Conservation (phyloP, 2,329 filamentous ascomycete genomes). For the Penicillium sp. region DNA sequence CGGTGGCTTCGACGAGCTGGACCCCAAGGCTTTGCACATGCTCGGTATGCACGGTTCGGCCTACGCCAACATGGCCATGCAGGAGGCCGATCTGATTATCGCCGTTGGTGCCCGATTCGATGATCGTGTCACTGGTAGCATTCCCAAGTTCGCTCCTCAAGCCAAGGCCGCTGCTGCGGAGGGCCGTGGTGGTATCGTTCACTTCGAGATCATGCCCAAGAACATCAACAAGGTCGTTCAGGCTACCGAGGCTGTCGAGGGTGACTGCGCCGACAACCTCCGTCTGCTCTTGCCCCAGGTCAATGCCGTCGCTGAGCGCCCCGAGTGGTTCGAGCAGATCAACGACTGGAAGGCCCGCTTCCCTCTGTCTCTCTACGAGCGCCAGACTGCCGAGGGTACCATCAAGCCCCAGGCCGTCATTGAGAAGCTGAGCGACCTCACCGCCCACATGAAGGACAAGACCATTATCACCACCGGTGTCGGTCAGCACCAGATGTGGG, state of each 20-base stretch:
- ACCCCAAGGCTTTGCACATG: slow-evolving; percentile 96
- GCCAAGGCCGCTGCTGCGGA: slow-evolving; percentile 83
- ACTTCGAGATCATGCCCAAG: slow-evolving; percentile 99
- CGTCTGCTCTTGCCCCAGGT: slow-evolving; percentile 72
- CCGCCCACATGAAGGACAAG: slow-evolving; percentile 74
- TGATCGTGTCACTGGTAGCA: slow-evolving; percentile 83
- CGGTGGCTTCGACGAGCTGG: slow-evolving; percentile 87
- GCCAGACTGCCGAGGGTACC: slow-evolving; percentile 69
- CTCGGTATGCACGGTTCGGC: slow-evolving; percentile 97
- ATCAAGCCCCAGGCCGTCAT: slow-evolving; percentile 97
- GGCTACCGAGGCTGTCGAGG: slow-evolving; percentile 92
- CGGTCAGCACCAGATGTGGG: slow-evolving; percentile 99
- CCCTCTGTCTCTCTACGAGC: slow-evolving; percentile 81
- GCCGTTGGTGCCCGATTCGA: slow-evolving; percentile 93
- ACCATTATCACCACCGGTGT: slow-evolving; percentile 93
- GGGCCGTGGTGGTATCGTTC: slow-evolving; percentile 88
- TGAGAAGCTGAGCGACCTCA: slow-evolving; percentile 83
- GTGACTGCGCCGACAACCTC: slow-evolving; percentile 83
- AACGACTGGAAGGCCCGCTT: slow-evolving; percentile 88
- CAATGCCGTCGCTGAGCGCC: slow-evolving; percentile 64
- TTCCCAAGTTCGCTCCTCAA: slow-evolving; percentile 84
- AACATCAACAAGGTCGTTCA: slow-evolving; percentile 99
- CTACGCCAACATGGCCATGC: slow-evolving; percentile 97
- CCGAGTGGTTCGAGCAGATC: slow-evolving; percentile 89
- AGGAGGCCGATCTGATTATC: slow-evolving; percentile 94